Conservation (phyloP, 1,139 yeast genomes). For the Hansenula lynferdii region DNA sequence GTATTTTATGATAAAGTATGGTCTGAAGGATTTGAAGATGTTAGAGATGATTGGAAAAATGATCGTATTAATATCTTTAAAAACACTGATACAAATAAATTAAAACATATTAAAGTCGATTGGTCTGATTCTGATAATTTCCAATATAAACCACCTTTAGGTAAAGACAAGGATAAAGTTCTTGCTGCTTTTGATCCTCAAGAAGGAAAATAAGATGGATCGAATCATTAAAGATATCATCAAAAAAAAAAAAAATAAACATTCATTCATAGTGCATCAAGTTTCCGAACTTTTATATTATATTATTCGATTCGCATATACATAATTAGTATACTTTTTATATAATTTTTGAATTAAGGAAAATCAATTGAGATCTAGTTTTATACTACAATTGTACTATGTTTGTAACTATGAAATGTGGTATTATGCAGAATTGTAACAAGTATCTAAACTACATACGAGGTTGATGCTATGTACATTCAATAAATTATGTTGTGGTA, state of each 20-base stretch:
- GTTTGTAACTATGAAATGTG: no score
- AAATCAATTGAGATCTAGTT: no score
- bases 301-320: not conserved
- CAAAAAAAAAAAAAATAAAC: not conserved
- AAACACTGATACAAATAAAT: constrained; percentile 56
- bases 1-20: constrained; percentile 72
- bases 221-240: not conserved
- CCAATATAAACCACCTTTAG: constrained; percentile 23
- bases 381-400: no score
- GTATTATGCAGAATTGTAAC: no score
- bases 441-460: no score
- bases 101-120: constrained; percentile 50
- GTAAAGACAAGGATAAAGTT: constrained; percentile 22
- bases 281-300: no score
- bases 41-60: constrained; percentile 58
- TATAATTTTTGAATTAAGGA: no score
- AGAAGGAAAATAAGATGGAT: not conserved
- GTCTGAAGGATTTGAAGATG: constrained; percentile 74
- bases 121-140: constrained; percentile 61
- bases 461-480: no score
- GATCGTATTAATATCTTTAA: constrained; percentile 66
- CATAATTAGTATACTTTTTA: no score
- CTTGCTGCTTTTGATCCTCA: constrained; percentile 27
- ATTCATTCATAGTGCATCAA: no score
- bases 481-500: no score